phyloP scores from a whole-genome alignment of 805 yeast species.

The Metschnikowia dekortorum region DNA sequence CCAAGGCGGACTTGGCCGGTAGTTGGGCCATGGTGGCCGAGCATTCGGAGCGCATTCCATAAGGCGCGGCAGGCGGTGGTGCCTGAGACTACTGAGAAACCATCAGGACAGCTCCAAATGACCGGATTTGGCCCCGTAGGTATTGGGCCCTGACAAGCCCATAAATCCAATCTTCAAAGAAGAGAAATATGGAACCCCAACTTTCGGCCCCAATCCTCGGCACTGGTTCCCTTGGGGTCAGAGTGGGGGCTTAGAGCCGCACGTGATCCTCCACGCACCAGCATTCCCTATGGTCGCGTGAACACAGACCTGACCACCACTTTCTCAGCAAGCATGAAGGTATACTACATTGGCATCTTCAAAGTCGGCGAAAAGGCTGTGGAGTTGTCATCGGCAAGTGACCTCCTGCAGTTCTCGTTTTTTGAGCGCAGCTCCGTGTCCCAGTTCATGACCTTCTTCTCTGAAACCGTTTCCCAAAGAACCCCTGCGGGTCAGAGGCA shows the following conservation, averaged over 20 bases:
- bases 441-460: constrained; percentile 92
- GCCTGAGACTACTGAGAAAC: no score
- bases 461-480: constrained; percentile 85
- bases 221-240: no score
- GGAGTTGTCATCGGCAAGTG: constrained; percentile 76
- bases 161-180: no score
- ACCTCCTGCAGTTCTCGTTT: constrained; percentile 80
- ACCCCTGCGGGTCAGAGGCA: constrained; percentile 90
- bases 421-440: constrained; percentile 79
- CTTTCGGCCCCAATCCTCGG: not conserved
- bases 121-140: no score
- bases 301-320: not conserved
- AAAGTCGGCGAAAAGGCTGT: constrained; percentile 64
- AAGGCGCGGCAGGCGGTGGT: not conserved
- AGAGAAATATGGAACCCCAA: not conserved
- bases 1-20: constrained; percentile 1
- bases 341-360: constrained; percentile 84
- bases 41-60: not conserved
- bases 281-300: not conserved
- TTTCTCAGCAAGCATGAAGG: constrained; percentile 55
- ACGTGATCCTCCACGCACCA: not conserved
- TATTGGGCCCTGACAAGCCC: no score
- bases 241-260: not conserved
- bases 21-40: not conserved
- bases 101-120: no score